phyloP scores from a whole-genome alignment of 1,284 basidiomycete species.

The Pterulicium gracile region DNA sequence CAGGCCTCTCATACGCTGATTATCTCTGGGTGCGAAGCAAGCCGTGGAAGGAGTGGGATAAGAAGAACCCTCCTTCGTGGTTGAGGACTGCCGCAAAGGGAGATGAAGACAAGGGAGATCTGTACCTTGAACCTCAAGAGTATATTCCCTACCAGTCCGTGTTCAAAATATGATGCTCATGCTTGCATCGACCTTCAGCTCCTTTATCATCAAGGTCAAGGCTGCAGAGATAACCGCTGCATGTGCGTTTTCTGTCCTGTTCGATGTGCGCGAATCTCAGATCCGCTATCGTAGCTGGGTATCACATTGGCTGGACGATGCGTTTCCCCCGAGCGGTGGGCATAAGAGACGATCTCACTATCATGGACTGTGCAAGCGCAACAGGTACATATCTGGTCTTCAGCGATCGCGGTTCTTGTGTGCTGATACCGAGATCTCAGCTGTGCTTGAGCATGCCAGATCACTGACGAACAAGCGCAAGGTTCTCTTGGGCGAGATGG shows the following conservation, averaged over 20 bases:
- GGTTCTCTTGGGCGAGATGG: neutral
- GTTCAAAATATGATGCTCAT: neutral
- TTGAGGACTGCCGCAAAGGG: constrained; percentile 46
- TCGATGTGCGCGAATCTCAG: neutral
- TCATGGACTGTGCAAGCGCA: constrained; percentile 60
- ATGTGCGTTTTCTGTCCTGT: constrained; percentile 28
- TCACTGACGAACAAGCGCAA: neutral
- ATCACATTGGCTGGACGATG: constrained; percentile 69
- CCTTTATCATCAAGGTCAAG: constrained; percentile 83
- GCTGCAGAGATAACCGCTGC: constrained; percentile 77
- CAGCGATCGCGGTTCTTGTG: constrained; percentile 17
- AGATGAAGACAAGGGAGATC: constrained; percentile 69
- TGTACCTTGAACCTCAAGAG: constrained; percentile 76
- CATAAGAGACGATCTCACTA: constrained; percentile 65
- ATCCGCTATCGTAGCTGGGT: constrained; percentile 42
- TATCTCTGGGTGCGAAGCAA: constrained; percentile 73
- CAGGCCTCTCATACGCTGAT: constrained; percentile 76
- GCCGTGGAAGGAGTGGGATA: constrained; percentile 66
- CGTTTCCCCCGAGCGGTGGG: constrained; percentile 79
- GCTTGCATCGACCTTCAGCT: constrained; percentile 30
- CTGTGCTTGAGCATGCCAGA: neutral
- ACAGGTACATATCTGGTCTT: constrained; percentile 32
- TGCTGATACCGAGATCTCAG: neutral
- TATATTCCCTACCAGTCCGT: constrained; percentile 21
- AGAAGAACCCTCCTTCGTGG: constrained; percentile 52